Percentiles rank a stretch among this genome's conserved stretches.
phyloP scores from a whole-genome alignment of 805 yeast species.

The Candida lessepsii region DNA sequence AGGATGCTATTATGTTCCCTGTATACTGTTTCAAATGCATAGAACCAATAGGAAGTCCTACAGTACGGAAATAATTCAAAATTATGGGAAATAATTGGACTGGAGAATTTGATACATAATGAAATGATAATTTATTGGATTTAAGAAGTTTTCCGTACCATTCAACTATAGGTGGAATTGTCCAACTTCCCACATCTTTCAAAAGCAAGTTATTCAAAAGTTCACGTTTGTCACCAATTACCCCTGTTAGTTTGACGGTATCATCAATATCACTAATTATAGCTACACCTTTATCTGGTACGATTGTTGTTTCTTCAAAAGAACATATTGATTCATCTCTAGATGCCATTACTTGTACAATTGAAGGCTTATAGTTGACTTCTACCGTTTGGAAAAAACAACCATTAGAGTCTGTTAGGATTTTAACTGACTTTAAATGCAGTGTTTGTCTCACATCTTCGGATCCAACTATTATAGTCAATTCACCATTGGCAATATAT shows the following conservation, averaged over 20 bases:
- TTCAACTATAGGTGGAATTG: constrained; percentile 66
- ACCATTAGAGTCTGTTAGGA: constrained; percentile 65
- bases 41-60: constrained; percentile 73
- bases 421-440: constrained; percentile 26
- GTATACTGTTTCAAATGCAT: constrained; percentile 84
- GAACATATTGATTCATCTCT: constrained; percentile 48
- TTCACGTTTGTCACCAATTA: constrained; percentile 81
- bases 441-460: constrained; percentile 29
- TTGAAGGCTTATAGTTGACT: constrained; percentile 61
- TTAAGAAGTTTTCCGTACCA: constrained; percentile 61
- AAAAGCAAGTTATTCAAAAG: constrained; percentile 76
- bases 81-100: constrained; percentile 77
- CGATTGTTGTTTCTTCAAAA: constrained; percentile 44
- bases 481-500: constrained; percentile 55
- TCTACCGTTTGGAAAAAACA: constrained; percentile 54
- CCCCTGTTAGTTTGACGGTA: constrained; percentile 88
- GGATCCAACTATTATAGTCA: constrained; percentile 58
- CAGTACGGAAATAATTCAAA: constrained; percentile 51
- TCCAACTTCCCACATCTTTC: constrained; percentile 63
- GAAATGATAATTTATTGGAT: constrained; percentile 58
- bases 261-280: constrained; percentile 93
- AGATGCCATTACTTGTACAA: constrained; percentile 49
- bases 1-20: constrained; percentile 76
- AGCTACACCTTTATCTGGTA: constrained; percentile 54
- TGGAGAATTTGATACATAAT: constrained; percentile 95